Evolutionary conservation across 139 green algal species (phyloP), one percentile per base, ranked within the genome.

Genomic region (Ettlia oleoabundans): DNA sequence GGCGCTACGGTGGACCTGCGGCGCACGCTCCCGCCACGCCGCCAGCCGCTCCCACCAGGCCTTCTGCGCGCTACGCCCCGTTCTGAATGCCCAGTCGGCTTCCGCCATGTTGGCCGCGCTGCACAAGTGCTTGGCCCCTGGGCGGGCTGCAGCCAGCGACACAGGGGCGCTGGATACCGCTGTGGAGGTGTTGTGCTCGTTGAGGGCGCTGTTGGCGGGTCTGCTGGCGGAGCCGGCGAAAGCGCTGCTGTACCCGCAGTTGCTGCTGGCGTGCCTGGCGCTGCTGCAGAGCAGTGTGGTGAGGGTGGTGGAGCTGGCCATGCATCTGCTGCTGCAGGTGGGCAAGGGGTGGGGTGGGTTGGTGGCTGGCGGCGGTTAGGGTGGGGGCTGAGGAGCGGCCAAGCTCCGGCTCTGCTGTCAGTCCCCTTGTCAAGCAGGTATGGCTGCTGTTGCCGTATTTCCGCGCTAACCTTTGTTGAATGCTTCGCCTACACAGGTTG

Each of bases 161-260:
- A 52, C 35, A 13, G 33, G 74, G 43, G 58, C 62, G 21, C 71
- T 89, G 40, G 85, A 89, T 80, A 89, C 85, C 13, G 85, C 80
- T 26, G 80, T 86, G 52, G 85, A 89, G 75, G 69, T 86, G 72
- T 53, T 89, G 66, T 84, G 80, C 80, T 86, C 85, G 55, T 66
- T 85, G 43, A 78, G 86, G 37, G 85, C 78, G 24, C 76, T 96
- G 70, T 83, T 97, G 64, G 80, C 75, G 40, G 58, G 58, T 4
- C 75, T 81, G 58, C 75, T 81, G 58, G 75, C 75, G 62, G 85
- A 87, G 21, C 65, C 84, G 1, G 80, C 82, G 26, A 94, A 94
- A 70, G 78, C 97, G 67, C 83, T 98, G 82, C 84, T 98, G 28
- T 96, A 93, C 75, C 95, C 95, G 2, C 94, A 98, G 62, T 28